phyloP scores from a whole-genome alignment of 306 rosid genomes.

The Calophaca sinica region DNA sequence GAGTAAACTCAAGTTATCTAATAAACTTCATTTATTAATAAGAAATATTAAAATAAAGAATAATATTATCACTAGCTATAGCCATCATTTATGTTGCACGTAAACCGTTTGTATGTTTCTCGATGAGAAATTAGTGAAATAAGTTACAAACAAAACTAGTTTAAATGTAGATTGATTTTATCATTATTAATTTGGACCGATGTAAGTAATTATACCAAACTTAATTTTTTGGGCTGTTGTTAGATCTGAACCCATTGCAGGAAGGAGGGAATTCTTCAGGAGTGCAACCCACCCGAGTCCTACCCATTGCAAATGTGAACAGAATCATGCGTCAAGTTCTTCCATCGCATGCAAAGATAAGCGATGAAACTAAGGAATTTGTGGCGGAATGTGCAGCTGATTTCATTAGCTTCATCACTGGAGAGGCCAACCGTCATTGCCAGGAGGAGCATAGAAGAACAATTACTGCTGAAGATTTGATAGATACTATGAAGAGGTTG shows the following conservation, averaged over 20 bases:
- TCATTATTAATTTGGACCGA: neutral
- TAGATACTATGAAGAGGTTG: conserved; percentile 58
- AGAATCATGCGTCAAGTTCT: conserved; percentile 59
- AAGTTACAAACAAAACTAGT: too few relatives aligned
- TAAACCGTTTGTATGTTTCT: too few relatives aligned
- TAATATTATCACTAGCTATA: too few relatives aligned
- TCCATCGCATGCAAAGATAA: conserved; percentile 57
- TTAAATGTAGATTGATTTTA: too few relatives aligned
- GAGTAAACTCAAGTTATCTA: too few relatives aligned
- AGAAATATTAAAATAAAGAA: too few relatives aligned
- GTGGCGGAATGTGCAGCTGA: conserved; percentile 60
- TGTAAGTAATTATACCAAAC: neutral
- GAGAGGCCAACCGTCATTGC: conserved; percentile 61
- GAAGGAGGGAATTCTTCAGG: too few relatives aligned
- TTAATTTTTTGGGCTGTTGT: neutral
- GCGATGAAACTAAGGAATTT: conserved; percentile 60
- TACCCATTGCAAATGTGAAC: conserved; percentile 52
- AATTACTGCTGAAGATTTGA: conserved; percentile 58
- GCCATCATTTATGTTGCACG: too few relatives aligned
- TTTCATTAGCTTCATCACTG: conserved; percentile 67
- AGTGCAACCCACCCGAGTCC: too few relatives aligned
- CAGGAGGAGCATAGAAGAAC: conserved; percentile 59
- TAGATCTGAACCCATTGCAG: neutral
- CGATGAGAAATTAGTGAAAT: too few relatives aligned
- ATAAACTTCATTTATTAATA: too few relatives aligned